Evolutionary conservation across 768 basidiomycete genomes (phyloP), one percentile per base, ranked within the genome.

Genomic region (Scleroderma bovista): DNA sequence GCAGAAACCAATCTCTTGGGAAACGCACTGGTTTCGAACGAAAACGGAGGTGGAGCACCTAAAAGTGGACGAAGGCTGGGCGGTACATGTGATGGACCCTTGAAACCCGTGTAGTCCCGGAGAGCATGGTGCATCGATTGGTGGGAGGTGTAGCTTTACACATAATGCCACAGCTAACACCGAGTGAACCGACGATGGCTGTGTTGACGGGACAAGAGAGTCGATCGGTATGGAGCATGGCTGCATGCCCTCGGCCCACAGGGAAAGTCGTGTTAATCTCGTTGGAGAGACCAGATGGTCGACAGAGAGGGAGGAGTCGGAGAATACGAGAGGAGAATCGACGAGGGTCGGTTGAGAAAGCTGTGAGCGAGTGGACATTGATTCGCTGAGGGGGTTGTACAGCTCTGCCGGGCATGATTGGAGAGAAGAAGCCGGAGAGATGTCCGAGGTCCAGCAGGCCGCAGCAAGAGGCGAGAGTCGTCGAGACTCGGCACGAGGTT

Each of bases 211-310:
- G 41, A 69, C 54, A 41, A 83, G 65, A 19, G 74, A 69, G 61
- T 83, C 83, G 49, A 85, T 69, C 52, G 81, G 78, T 62, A 86
- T 71, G 26, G 72, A 68, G 48, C 81, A 74, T 16, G 81, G 74
- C n/a, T 74, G 67, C 81, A 87, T 84, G 51, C 85, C 84, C 56
- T 85, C 82, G 20, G 86, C 80, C 60, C 75, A 75, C 16, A 88
- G 71, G 36, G 72, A 75, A 49, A 87, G 62, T 41, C 68, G 69
- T 17, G 20, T 13, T 3, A 87, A 61, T 41, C 36, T 42, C 13
- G 66, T 65, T 40, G 75, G 51, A 36, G 69, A 73, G 47, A 58
- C 50, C 23, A 63, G 64, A 52, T 53, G 66, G 64, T 69, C 51
- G 50, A 55, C 48, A 50, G 65, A 45, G 52, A 65, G 61, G 24